Base-by-base conservation (phyloP, 179 eudicot species). In the Sideroxylon spinosum region DNA sequence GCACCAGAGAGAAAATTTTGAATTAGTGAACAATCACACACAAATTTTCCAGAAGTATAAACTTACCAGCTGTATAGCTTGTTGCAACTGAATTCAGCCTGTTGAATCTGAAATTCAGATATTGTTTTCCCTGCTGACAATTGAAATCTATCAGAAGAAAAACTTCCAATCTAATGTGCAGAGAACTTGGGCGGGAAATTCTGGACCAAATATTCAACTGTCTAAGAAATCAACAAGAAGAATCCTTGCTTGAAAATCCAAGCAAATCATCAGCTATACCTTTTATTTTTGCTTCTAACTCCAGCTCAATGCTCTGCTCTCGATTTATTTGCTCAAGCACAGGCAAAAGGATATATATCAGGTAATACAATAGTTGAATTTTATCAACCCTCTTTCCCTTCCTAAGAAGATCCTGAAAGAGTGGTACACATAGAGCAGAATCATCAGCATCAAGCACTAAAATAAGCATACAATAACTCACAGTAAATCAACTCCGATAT, bases 281-380 rank as follows among this genome's bases (percentile, higher is more conserved):
- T 91, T 89, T 85, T 9, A 82, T 79, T 81, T 86, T 89, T 72
- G 96, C 92, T 83, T 92, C 98, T 22, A 76, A 83, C 77, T 88
- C 97, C 76, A 89, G 81, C 85, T 92, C 98, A 48, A 76, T 78
- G 28, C 48, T 78, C 85, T 91, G 97, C 50, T 86, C 91, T 76
- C 57, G 78, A 78, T 92, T 96, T 60, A 94, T 82, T 87, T 86
- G 80, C 76, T 81, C 86, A 70, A 96, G 87, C 53, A 92, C 78
- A 52, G 99, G 99, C 75, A 96, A 92, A 66, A 96, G 92, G 82
- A 81, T 80, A 86, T 73, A 73, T 61, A 96, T 85, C 82, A 92
- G 71, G 82, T 96, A 94, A 76, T 82, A 92, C 78, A 91, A 86
- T 76, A 80, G 87, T 26, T 86, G 81, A 68, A 84, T 80, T 75